These are phyloP conservation scores for Suillus occidentalis DNA, from an alignment of 768 basidiomycete genomes.

Conservation along the genomic window DNA sequence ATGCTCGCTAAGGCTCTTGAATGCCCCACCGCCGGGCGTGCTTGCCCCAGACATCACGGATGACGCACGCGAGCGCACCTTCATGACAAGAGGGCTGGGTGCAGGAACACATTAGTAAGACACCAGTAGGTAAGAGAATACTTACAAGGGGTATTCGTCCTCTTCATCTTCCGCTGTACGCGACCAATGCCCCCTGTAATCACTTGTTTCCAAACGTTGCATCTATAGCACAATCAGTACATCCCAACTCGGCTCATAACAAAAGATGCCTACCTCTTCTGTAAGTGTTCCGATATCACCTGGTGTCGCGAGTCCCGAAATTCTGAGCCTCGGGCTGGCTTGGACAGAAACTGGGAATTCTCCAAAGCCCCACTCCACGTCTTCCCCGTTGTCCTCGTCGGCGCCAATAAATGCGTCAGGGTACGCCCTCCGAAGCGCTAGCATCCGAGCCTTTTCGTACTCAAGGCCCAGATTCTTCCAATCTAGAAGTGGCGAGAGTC, in stretches of 20 bases:
- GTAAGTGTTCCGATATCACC: constrained; percentile 91
- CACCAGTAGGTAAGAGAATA: constrained; percentile 18
- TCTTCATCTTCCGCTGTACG: constrained; percentile 74
- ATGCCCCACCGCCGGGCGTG: constrained; percentile 84
- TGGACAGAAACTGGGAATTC: constrained; percentile 56
- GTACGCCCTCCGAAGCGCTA: constrained; percentile 90
- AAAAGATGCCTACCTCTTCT: constrained; percentile 58
- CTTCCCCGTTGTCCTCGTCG: constrained; percentile 49
- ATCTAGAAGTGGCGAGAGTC: constrained; percentile 88
- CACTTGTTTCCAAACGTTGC: constrained; percentile 84
- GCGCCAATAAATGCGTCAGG: constrained; percentile 85
- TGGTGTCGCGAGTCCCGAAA: constrained; percentile 80
- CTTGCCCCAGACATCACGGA: constrained; percentile 75
- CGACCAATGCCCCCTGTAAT: constrained; percentile 71
- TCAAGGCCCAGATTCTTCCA: constrained; percentile 99
- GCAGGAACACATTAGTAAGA: constrained; percentile 14
- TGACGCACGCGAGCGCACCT: constrained; percentile 79
- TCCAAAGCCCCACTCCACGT: constrained; percentile 22
- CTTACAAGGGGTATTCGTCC: constrained; percentile 87
- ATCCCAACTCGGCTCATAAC: constrained; percentile 1
- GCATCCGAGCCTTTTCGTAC: constrained; percentile 92
- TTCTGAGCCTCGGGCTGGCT: constrained; percentile 79
- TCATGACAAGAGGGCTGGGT: constrained; percentile 81
- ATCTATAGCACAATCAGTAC: constrained; percentile 48
- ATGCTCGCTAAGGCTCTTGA: constrained; percentile 80